Conservation (phyloP, 2,329 filamentous ascomycete species). For the Helminthosporium solani region DNA sequence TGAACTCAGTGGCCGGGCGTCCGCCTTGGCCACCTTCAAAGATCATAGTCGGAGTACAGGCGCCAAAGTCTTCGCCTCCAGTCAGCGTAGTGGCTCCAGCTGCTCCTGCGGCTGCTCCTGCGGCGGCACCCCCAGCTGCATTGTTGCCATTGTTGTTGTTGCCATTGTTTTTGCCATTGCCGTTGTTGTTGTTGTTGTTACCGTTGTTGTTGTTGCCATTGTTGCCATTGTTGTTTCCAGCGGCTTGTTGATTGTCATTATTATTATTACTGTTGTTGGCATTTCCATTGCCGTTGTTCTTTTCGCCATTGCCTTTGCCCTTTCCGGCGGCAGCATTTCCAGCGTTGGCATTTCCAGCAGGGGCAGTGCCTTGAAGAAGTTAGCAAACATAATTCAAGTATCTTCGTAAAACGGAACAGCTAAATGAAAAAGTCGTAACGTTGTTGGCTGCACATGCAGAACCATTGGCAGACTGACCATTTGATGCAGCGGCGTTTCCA, state of each 20-base stretch:
- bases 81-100: constrained; percentile 8
- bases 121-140: constrained; percentile 5
- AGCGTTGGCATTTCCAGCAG: background rate
- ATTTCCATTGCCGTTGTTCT: constrained; percentile 1
- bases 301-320: constrained; percentile 10
- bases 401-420: no score
- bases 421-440: background rate
- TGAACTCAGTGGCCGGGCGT: constrained; percentile 59
- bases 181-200: constrained; percentile 9
- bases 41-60: constrained; percentile 56
- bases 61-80: constrained; percentile 38
- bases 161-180: background rate
- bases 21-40: constrained; percentile 57
- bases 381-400: background rate
- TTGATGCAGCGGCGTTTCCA: background rate
- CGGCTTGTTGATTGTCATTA: constrained; percentile 1
- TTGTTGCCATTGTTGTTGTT: constrained; percentile 8
- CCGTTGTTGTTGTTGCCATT: constrained; percentile 13
- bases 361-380: background rate
- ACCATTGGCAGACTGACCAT: constrained; percentile 1
- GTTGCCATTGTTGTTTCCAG: background rate
- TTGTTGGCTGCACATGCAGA: background rate
- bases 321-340: no score
- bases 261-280: constrained; percentile 1
- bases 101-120: constrained; percentile 15